Evolutionary conservation across 176 grass and related monocot species (phyloP).

Genomic region (Juncus inflexus): DNA sequence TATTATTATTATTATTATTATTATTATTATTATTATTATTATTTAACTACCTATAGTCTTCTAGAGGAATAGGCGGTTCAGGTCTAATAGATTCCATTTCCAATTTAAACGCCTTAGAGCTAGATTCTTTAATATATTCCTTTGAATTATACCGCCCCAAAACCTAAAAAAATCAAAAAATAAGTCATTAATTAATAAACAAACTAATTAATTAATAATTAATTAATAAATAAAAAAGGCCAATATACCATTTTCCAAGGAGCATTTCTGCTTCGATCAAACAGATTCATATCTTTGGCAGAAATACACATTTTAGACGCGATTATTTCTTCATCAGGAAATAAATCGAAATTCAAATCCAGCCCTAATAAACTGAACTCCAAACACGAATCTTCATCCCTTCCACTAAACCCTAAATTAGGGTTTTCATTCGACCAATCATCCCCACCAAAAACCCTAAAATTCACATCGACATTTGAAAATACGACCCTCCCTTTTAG

Average conservation of each 20-base stretch:
- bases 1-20: background rate
- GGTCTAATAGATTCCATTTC: constrained; percentile 85
- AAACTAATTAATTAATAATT: constrained; percentile 15
- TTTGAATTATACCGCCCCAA: constrained; percentile 82
- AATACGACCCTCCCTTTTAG: constrained; percentile 73
- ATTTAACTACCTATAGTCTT: constrained; percentile 79
- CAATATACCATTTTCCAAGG: constrained; percentile 90
- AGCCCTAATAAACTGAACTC: constrained; percentile 65
- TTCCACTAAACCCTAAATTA: constrained; percentile 33
- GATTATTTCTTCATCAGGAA: constrained; percentile 76
- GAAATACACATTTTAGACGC: constrained; percentile 65
- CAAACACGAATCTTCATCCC: constrained; percentile 57
- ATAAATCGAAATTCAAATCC: constrained; percentile 70
- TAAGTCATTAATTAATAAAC: constrained; percentile 23
- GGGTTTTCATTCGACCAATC: constrained; percentile 60
- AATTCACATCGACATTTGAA: constrained; percentile 74
- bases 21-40: no score
- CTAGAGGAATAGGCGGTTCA: constrained; percentile 69
- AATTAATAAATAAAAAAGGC: constrained; percentile 23
- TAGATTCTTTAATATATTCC: constrained; percentile 84
- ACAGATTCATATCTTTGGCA: constrained; percentile 64
- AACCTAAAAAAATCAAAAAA: constrained; percentile 45
- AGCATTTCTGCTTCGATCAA: constrained; percentile 69
- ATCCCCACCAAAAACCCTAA: constrained; percentile 66
- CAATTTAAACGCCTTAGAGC: constrained; percentile 70